These are phyloP conservation scores for Solanum sparsipilum DNA, from an alignment of 257 asterid species.

Conservation along the genomic window DNA sequence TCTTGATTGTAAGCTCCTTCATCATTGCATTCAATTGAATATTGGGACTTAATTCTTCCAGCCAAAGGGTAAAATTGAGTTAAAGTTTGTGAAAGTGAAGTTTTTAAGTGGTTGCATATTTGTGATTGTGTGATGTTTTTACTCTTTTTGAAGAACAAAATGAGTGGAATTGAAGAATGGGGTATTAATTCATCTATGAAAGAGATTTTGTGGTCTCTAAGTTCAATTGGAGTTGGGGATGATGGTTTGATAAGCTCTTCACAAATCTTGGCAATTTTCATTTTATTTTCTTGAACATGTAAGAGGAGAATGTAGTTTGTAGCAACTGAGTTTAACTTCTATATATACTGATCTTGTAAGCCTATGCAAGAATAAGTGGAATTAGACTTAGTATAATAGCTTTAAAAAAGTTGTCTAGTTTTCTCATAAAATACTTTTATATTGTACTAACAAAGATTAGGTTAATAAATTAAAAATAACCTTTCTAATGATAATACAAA, in stretches of 20 bases:
- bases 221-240: slow-evolving; percentile 35
- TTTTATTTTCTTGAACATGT: background rate
- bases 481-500: background rate
- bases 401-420: background rate
- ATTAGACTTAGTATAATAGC: too few species aligned
- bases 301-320: background rate
- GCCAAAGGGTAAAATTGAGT: slow-evolving; percentile 50
- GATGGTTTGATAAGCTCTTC: slow-evolving; percentile 36
- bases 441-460: too few species aligned
- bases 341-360: too few species aligned
- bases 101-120: slow-evolving; percentile 21
- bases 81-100: slow-evolving; percentile 32
- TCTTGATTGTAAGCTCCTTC: slow-evolving; percentile 31
- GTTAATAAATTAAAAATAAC: too few species aligned
- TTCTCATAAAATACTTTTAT: background rate
- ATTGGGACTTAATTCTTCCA: slow-evolving; percentile 44
- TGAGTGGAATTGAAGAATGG: slow-evolving; percentile 38
- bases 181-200: slow-evolving; percentile 49
- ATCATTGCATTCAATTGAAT: slow-evolving; percentile 42
- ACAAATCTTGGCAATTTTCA: slow-evolving; percentile 28
- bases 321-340: too few species aligned
- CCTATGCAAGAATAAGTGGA: too few species aligned
- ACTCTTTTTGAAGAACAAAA: slow-evolving; percentile 26
- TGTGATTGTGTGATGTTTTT: slow-evolving; percentile 4
- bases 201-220: slow-evolving; percentile 34